Evolutionary conservation across 192 early-diverging fungal genomes (phyloP).

Genomic region (Coemansia sp.): DNA sequence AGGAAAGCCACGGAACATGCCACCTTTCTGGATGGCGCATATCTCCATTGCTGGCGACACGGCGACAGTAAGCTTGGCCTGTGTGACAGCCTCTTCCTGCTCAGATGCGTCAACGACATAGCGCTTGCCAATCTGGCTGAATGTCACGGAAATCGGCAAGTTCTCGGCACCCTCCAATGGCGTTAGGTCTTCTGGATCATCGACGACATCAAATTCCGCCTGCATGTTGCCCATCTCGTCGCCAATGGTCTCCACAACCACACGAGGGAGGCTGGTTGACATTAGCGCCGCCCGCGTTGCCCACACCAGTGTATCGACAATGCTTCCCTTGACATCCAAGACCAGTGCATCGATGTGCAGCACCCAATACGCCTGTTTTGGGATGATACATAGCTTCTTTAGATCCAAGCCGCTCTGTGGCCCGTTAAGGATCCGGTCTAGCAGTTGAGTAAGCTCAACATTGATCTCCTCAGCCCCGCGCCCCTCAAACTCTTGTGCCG

Average conservation of each 20-base stretch:
- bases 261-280: slow-evolving; percentile 85
- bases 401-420: slow-evolving; percentile 86
- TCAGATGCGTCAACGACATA: slow-evolving; percentile 88
- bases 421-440: slow-evolving; percentile 79
- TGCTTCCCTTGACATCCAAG: slow-evolving; percentile 84
- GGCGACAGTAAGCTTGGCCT: slow-evolving; percentile 75
- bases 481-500: slow-evolving; percentile 78
- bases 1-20: slow-evolving; percentile 38
- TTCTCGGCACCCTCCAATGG: slow-evolving; percentile 73
- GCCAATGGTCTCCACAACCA: slow-evolving; percentile 74
- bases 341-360: slow-evolving; percentile 90
- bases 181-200: slow-evolving; percentile 84
- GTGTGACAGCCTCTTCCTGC: slow-evolving; percentile 86
- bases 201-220: slow-evolving; percentile 90
- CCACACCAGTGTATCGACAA: slow-evolving; percentile 84
- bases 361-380: slow-evolving; percentile 87
- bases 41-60: slow-evolving; percentile 81
- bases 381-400: slow-evolving; percentile 86
- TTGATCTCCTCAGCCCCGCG: slow-evolving; percentile 81
- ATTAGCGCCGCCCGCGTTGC: slow-evolving; percentile 86
- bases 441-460: slow-evolving; percentile 79
- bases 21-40: slow-evolving; percentile 87
- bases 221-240: slow-evolving; percentile 79
- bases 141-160: slow-evolving; percentile 81
- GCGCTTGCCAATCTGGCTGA: slow-evolving; percentile 82